phyloP scores from a whole-genome alignment of 257 asterid species.

The Plantago elongata region DNA sequence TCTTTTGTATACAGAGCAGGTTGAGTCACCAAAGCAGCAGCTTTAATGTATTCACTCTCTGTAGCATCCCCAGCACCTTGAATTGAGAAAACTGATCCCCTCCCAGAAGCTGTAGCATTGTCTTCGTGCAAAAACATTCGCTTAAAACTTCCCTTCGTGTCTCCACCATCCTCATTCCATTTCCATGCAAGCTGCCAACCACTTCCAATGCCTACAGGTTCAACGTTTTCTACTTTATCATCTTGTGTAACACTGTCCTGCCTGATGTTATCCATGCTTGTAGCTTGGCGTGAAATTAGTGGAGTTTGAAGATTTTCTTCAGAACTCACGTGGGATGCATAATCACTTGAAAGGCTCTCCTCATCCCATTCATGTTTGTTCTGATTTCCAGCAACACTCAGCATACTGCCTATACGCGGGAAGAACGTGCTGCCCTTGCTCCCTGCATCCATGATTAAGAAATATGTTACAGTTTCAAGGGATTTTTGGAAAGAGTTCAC shows the following conservation, averaged over 20 bases:
- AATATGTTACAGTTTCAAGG: background rate
- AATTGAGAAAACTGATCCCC: slow-evolving; percentile 41
- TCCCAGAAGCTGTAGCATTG: slow-evolving; percentile 28
- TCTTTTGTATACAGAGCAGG: slow-evolving; percentile 42
- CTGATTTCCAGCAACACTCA: slow-evolving; percentile 41
- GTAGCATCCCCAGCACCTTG: slow-evolving; percentile 34
- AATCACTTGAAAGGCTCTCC: slow-evolving; percentile 33
- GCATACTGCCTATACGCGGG: slow-evolving; percentile 54
- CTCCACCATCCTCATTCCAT: slow-evolving; percentile 41
- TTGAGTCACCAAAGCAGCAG: slow-evolving; percentile 59
- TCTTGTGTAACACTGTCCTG: slow-evolving; percentile 32
- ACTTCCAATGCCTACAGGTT: slow-evolving; percentile 50
- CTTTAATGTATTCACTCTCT: slow-evolving; percentile 41
- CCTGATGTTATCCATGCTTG: slow-evolving; percentile 38
- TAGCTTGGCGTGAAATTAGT: slow-evolving; percentile 55
- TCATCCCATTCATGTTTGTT: slow-evolving; percentile 54
- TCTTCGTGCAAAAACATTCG: slow-evolving; percentile 61
- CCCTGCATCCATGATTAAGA: slow-evolving; percentile 26
- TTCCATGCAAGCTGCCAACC: slow-evolving; percentile 88
- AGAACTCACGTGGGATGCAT: slow-evolving; percentile 29
- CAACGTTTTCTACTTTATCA: slow-evolving; percentile 26
- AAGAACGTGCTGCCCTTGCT: slow-evolving; percentile 52
- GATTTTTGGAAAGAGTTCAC: background rate
- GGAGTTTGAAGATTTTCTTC: slow-evolving; percentile 60
- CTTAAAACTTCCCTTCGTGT: slow-evolving; percentile 40